Conservation (phyloP, 2,329 filamentous ascomycete species). For the Talaromyces sp. region DNA sequence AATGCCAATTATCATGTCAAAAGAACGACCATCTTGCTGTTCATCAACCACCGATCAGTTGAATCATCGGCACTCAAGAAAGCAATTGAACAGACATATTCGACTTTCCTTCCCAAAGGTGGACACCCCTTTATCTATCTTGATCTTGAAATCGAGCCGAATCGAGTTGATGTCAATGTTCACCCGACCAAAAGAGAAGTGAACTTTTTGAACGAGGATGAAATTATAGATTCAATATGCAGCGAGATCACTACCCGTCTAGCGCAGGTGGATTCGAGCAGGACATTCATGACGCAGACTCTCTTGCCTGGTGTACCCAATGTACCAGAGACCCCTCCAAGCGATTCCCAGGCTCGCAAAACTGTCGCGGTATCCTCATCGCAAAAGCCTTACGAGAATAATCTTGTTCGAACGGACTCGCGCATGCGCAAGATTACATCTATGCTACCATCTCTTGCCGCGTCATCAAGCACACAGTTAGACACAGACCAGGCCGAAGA, state of each 20-base stretch:
- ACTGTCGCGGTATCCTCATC: constrained; percentile 30
- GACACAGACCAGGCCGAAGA: constrained; percentile 12
- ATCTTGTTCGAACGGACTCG: constrained; percentile 84
- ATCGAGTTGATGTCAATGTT: constrained; percentile 92
- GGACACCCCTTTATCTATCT: constrained; percentile 93
- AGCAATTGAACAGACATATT: constrained; percentile 86
- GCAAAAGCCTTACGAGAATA: constrained; percentile 74
- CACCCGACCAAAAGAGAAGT: constrained; percentile 97
- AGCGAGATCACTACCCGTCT: constrained; percentile 74
- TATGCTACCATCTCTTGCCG: constrained; percentile 71
- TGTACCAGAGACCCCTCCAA: constrained; percentile 30
- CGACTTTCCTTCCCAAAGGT: constrained; percentile 83
- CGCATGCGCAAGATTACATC: constrained; percentile 91
- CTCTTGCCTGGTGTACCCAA: constrained; percentile 68
- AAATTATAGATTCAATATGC: constrained; percentile 86
- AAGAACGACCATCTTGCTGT: constrained; percentile 80
- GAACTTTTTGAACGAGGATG: constrained; percentile 95
- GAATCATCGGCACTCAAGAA: constrained; percentile 87
- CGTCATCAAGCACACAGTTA: constrained; percentile 22
- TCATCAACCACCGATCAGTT: constrained; percentile 94
- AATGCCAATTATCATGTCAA: constrained; percentile 96
- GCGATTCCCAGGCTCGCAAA: constrained; percentile 8
- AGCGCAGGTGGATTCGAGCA: constrained; percentile 84
- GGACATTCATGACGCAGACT: constrained; percentile 91
- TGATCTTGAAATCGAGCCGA: constrained; percentile 86